Conservation (phyloP, 2,329 filamentous ascomycete species). For the Colletotrichum navitas region DNA sequence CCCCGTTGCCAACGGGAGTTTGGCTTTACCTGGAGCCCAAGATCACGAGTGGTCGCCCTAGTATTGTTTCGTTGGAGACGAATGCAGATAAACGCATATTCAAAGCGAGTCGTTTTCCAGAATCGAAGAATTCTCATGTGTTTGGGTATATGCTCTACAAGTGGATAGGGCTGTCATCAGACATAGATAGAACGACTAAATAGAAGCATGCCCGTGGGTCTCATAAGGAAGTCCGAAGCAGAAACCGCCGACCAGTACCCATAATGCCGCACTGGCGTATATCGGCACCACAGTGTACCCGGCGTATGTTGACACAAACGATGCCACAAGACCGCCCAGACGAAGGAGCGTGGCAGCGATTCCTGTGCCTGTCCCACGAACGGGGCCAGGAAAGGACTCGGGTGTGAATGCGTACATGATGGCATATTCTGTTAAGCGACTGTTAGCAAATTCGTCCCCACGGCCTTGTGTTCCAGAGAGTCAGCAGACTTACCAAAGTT, state of each 20-base stretch:
- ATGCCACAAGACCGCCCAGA: constrained; percentile 55
- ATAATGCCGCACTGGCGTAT: constrained; percentile 59
- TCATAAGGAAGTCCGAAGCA: constrained; percentile 59
- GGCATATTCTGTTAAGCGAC: constrained; percentile 42
- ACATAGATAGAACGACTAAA: constrained; percentile 39
- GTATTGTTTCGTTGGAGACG: too few relatives aligned
- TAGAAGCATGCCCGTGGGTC: constrained; percentile 54
- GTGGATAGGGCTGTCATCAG: rapidly evolving
- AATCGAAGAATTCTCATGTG: background rate
- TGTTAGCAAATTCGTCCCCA: constrained; percentile 25
- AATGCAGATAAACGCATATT: background rate
- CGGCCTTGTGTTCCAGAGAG: constrained; percentile 6
- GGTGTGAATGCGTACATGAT: constrained; percentile 64
- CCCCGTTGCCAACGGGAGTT: too few relatives aligned
- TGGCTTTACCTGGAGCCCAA: too few relatives aligned
- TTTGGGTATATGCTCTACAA: background rate
- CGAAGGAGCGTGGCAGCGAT: constrained; percentile 56
- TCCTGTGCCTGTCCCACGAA: constrained; percentile 66
- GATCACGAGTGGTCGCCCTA: too few relatives aligned
- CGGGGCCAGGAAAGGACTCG: constrained; percentile 68
- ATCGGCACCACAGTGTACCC: constrained; percentile 59
- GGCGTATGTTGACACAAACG: constrained; percentile 57
- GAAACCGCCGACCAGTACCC: constrained; percentile 56
- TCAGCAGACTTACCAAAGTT: constrained; percentile 51
- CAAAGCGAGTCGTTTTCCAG: background rate